phyloP scores from a whole-genome alignment of 495 filamentous ascomycete genomes.

The Terfezia boudieri region DNA sequence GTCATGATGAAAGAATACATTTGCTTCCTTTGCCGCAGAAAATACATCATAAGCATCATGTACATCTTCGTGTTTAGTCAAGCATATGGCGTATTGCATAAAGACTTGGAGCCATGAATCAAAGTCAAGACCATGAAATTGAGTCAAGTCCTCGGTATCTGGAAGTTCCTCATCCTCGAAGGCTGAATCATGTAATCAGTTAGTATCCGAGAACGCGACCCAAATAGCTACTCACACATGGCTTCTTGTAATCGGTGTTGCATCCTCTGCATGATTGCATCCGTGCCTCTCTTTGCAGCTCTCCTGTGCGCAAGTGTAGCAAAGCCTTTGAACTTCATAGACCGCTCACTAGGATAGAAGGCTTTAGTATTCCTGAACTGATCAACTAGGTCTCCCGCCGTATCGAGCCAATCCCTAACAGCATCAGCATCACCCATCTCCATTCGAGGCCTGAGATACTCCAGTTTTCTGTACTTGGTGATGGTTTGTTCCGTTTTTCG shows the following conservation, averaged over 20 bases:
- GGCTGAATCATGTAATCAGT: slow-evolving; percentile 8
- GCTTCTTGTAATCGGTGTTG: slow-evolving; percentile 36
- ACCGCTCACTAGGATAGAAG: slow-evolving; percentile 57
- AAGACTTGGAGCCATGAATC: slow-evolving; percentile 78
- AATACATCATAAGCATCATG: slow-evolving; percentile 57
- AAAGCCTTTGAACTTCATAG: slow-evolving; percentile 38
- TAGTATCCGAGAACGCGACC: slow-evolving; percentile 20
- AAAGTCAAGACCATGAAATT: slow-evolving; percentile 60
- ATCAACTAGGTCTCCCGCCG: slow-evolving; percentile 48
- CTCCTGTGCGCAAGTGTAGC: slow-evolving; percentile 32
- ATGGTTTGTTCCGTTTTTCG: slow-evolving; percentile 31
- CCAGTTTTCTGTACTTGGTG: slow-evolving; percentile 33
- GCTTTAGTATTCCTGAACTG: slow-evolving; percentile 55
- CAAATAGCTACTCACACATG: slow-evolving; percentile 21
- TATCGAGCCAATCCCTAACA: slow-evolving; percentile 45
- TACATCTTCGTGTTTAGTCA: slow-evolving; percentile 33
- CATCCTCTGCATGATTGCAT: slow-evolving; percentile 45
- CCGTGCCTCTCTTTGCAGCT: slow-evolving; percentile 27
- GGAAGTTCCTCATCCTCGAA: slow-evolving; percentile 12
- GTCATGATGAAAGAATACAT: slow-evolving; percentile 50
- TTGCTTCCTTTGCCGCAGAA: slow-evolving; percentile 46
- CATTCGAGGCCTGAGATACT: slow-evolving; percentile 28
- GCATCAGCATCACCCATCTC: slow-evolving; percentile 31
- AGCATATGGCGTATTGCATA: slow-evolving; percentile 54
- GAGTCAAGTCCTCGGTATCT: slow-evolving; percentile 25